These are phyloP conservation scores for Xylariomycetidae sp. DNA, from an alignment of 2,329 filamentous ascomycete species.

Conservation along the genomic window DNA sequence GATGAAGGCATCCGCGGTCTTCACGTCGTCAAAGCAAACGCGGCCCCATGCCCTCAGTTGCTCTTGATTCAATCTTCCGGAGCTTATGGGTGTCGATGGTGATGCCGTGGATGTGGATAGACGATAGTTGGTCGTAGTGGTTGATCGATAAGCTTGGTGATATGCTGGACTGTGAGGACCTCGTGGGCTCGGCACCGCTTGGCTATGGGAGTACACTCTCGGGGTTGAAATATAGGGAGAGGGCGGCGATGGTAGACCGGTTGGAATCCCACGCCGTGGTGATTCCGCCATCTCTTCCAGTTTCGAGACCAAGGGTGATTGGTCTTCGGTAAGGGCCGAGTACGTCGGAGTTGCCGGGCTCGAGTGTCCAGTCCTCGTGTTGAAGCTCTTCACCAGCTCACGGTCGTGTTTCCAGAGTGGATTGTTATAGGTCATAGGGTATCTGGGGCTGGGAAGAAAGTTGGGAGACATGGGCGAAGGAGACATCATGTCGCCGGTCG, in stretches of 20 bases:
- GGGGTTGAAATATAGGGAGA: constrained; percentile 5
- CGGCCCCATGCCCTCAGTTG: constrained; percentile 37
- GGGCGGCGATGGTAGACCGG: constrained; percentile 5
- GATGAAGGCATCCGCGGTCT: constrained; percentile 41
- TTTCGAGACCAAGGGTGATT: constrained; percentile 18
- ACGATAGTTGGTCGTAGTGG: background rate
- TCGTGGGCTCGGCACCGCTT: constrained; percentile 1
- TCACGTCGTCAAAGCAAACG: constrained; percentile 35
- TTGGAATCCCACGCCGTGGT: no score
- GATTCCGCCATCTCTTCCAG: constrained; percentile 24
- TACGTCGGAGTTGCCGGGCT: constrained; percentile 20
- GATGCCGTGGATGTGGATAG: constrained; percentile 2
- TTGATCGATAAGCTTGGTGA: no score
- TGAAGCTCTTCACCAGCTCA: constrained; percentile 30
- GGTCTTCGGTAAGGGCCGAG: constrained; percentile 28
- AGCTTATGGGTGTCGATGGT: constrained; percentile 4
- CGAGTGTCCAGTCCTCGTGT: constrained; percentile 19
- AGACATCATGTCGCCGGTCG: constrained; percentile 22
- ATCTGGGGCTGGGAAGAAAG: constrained; percentile 29
- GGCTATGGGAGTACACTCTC: background rate
- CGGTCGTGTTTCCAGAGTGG: constrained; percentile 32
- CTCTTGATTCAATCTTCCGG: constrained; percentile 22
- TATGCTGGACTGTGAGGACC: no score
- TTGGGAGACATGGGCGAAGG: constrained; percentile 27
- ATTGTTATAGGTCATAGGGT: constrained; percentile 28